Evolutionary conservation across 768 basidiomycete genomes (phyloP), one percentile per base, ranked within the genome.

Genomic region (Pleurotus eryngii): DNA sequence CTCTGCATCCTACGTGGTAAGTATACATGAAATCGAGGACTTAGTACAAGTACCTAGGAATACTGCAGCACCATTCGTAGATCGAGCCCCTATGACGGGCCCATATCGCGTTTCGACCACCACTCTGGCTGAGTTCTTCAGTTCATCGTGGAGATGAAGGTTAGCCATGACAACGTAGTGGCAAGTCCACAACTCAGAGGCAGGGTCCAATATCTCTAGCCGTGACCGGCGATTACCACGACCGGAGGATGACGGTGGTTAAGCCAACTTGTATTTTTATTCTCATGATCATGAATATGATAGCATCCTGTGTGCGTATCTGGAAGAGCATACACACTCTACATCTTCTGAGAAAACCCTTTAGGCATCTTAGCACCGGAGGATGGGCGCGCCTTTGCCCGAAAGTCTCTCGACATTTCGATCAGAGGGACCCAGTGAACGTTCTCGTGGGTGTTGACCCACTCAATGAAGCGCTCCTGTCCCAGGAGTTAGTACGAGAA

Each of bases 401-500:
- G 78, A 65, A 87, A 87, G 35, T 85, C 84, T 46, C 76, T 70
- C 14, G 81, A 80, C 80, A 89, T 86, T 57, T 87, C 82, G 60
- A 80, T 77, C 81, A 89, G 81, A 9, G 84, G 81, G 24, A 84
- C 85, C 84, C 85, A 90, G 56, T 88, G 76, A 3, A 90, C 81
- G 48, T 83, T 79, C 14, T 83, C 81, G 65, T 88, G 86, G 4
- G 79, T 81, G 63, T 88, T 87, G 40, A 89, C 74, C 84, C 86
- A 88, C 63, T 87, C 83, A 60, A 90, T 87, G 68, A 89, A 87
- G 45, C 85, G 77, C 65, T 89, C 85, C 81, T 86, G 58, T 20
- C 39, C 7, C 15, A 51, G 20, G 7, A 18, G 17, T 47, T 11
- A 56, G 40, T 30, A 15, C 30, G 11, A 8, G 30, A 35, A 35